phyloP scores from a whole-genome alignment of 306 rosid genomes.

The Citrullus colocynthis region DNA sequence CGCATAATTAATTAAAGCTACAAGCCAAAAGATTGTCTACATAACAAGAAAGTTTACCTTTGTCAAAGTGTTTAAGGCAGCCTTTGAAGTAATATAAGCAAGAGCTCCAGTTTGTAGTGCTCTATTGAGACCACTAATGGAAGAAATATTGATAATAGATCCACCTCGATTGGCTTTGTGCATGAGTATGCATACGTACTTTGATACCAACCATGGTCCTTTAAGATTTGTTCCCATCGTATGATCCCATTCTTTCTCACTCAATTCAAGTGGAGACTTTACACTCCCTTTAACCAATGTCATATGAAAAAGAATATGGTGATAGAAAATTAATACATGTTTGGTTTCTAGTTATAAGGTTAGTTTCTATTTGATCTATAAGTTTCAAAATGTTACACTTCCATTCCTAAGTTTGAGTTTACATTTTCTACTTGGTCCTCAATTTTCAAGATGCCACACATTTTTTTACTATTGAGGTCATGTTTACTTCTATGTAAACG shows the following conservation, averaged over 20 bases:
- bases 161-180: conserved; percentile 36
- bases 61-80: conserved; percentile 34
- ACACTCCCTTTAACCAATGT: conserved; percentile 32
- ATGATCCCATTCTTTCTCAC: conserved; percentile 62
- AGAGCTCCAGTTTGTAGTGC: conserved; percentile 42
- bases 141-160: conserved; percentile 61
- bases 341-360: too few relatives aligned
- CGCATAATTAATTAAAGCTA: too few relatives aligned
- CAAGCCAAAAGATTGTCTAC: too few relatives aligned
- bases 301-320: too few relatives aligned
- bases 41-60: conserved; percentile 19
- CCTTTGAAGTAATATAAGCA: conserved; percentile 52
- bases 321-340: too few relatives aligned
- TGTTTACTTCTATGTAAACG: too few relatives aligned
- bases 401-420: too few relatives aligned
- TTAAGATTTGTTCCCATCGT: conserved; percentile 42
- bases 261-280: conserved; percentile 32
- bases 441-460: too few relatives aligned
- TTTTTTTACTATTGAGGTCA: too few relatives aligned
- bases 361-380: too few relatives aligned
- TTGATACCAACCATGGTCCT: conserved; percentile 70
- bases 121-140: conserved; percentile 9
- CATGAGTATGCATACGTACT: conserved; percentile 43
- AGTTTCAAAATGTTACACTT: too few relatives aligned
- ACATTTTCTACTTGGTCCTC: too few relatives aligned